Evolutionary conservation across 1,284 basidiomycete species (phyloP), one percentile per base, ranked within the genome.

Genomic region (Fomitopsis palustris): DNA sequence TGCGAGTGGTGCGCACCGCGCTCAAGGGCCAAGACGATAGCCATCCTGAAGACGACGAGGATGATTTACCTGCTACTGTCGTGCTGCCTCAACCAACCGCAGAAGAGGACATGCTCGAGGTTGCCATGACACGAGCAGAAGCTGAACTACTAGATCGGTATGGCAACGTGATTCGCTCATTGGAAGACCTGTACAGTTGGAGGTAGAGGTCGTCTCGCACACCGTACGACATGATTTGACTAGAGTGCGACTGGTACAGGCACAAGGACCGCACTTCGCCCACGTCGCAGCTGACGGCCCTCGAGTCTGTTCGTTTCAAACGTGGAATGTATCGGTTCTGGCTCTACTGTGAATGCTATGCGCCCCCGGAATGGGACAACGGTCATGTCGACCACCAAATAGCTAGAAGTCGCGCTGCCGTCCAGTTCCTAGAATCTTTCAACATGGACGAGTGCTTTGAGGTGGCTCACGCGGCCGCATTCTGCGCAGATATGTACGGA

Each of bases 171-270:
- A 64, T 72, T 12, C 58, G 21, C 8, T 56, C 56, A 6, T 47
- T 77, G 2, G 75, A 77, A 56, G 63, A 68, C 2, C 51, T 75
- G 5, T 78, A 74, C 56, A 78, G 77, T 56, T 63, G 69, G 61
- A 74, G 73, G 77, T 77, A 60, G 53, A 39, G 55, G 5, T 38
- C 39, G 5, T 25, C 2, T 17, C 10, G 41, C 10, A 25, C 38
- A 25, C 19, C 4, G 12, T 14, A 16, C 7, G 14, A 19, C 29
- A 10, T 19, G 2, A 21, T 21, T 21, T 17, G 8, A 6, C 17
- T 25, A 12, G 42, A 39, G 41, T 43, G 38, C 19, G 21, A 14
- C 4, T 14, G 17, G 7, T 23, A 6, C 41, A 73, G 75, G 51
- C 42, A 69, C 58, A 77, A 77, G 56, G 74, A 77, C 53, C 68